These are phyloP conservation scores for Chlorella vulgaris DNA, from an alignment of 139 green algal genomes.

Conservation along the genomic window DNA sequence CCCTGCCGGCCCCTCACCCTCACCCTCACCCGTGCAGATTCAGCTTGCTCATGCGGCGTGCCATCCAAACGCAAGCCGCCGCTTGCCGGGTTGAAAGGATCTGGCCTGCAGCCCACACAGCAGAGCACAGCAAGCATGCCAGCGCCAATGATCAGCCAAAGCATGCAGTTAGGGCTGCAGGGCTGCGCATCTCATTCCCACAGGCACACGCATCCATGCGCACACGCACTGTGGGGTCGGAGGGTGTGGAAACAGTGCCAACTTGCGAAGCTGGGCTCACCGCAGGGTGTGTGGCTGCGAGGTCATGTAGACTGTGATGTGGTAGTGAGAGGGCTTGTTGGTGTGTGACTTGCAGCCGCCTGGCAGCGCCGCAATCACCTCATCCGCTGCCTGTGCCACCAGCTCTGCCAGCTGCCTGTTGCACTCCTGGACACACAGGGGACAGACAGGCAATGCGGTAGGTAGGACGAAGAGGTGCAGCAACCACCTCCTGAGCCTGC, in stretches of 20 bases:
- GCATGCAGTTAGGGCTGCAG: too few species aligned
- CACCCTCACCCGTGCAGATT: slow-evolving; percentile 1
- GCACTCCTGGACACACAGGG: slow-evolving; percentile 23
- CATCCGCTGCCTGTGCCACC: slow-evolving; percentile 26
- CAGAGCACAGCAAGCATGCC: not conserved
- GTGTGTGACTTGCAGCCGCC: slow-evolving; percentile 32
- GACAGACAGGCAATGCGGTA: not conserved
- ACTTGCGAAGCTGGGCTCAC: not conserved
- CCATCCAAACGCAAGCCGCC: slow-evolving; percentile 15
- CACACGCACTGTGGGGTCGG: too few species aligned
- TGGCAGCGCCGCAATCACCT: slow-evolving; percentile 27
- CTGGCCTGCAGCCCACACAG: not conserved
- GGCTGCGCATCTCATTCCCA: too few species aligned
- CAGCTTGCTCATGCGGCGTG: slow-evolving; percentile 1
- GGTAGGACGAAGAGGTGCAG: not conserved
- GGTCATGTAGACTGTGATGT: slow-evolving; percentile 58
- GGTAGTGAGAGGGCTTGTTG: slow-evolving; percentile 43
- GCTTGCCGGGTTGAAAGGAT: slow-evolving; percentile 30
- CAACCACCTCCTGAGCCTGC: too few species aligned
- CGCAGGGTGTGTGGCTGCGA: slow-evolving; percentile 43
- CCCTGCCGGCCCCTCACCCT: not conserved
- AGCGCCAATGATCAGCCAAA: not conserved
- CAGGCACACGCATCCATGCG: too few species aligned
- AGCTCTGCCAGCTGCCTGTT: slow-evolving; percentile 15
- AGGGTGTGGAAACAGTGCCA: not conserved